Percentiles rank a stretch among this genome's conserved stretches.
These are phyloP conservation scores for Anastatica hierochuntica DNA, from an alignment of 345 rosid genomes.

Conservation along the genomic window DNA sequence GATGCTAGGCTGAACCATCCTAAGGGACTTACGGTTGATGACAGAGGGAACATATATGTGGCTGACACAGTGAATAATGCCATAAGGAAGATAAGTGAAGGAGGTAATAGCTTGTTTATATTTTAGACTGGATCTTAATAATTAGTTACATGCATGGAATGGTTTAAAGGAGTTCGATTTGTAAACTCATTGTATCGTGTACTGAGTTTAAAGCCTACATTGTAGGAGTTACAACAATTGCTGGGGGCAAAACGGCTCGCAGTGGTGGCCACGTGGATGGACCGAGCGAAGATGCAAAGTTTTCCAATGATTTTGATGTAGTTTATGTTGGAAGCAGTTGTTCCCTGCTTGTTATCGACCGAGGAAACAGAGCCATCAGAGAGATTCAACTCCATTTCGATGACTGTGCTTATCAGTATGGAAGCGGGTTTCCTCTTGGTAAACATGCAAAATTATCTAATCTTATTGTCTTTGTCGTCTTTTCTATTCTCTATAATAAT, in stretches of 20 bases:
- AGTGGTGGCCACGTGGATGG: slow-evolving; percentile 94
- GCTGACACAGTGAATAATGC: slow-evolving; percentile 93
- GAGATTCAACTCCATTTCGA: slow-evolving; percentile 98
- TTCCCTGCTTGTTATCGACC: slow-evolving; percentile 85
- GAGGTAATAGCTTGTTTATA: slow-evolving; percentile 38
- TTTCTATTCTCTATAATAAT: not conserved
- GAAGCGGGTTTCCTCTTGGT: slow-evolving; percentile 92
- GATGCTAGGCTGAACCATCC: slow-evolving; percentile 98
- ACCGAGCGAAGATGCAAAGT: slow-evolving; percentile 96
- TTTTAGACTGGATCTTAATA: not conserved
- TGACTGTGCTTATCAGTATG: slow-evolving; percentile 97
- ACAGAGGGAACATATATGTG: slow-evolving; percentile 82
- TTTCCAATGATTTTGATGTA: slow-evolving; percentile 91
- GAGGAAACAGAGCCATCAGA: slow-evolving; percentile 87
- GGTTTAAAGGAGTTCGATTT: not conserved
- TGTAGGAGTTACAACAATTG: slow-evolving; percentile 94
- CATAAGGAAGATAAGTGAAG: slow-evolving; percentile 85
- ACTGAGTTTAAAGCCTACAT: slow-evolving; percentile 1
- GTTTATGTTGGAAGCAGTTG: slow-evolving; percentile 97
- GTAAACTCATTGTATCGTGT: too few species aligned
- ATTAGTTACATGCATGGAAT: not conserved
- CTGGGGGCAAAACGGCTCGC: slow-evolving; percentile 74
- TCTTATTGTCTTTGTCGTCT: not conserved
- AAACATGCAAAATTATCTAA: not conserved
- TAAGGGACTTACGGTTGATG: slow-evolving; percentile 85